Conservation (phyloP, 1,284 basidiomycete species). For the Tilletia caries region DNA sequence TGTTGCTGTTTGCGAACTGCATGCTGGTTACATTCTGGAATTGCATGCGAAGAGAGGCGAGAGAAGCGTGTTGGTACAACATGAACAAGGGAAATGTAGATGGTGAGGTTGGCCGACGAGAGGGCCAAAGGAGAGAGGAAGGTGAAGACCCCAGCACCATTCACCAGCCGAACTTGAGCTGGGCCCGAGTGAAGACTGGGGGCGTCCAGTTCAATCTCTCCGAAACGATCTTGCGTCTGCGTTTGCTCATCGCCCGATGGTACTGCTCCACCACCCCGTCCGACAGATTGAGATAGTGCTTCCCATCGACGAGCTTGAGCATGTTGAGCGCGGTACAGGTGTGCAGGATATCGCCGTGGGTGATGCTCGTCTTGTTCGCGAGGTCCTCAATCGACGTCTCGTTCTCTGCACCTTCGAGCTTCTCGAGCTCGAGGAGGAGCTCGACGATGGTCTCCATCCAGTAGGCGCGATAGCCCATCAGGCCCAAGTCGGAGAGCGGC, state of each 20-base stretch:
- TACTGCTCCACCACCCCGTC: conserved; percentile 87
- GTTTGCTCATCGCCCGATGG: conserved; percentile 77
- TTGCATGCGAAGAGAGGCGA: too few relatives aligned
- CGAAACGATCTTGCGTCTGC: conserved; percentile 73
- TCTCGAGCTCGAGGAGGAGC: conserved; percentile 63
- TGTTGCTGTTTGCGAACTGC: too few relatives aligned
- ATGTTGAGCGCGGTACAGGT: conserved; percentile 94
- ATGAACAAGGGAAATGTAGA: too few relatives aligned
- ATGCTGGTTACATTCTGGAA: too few relatives aligned
- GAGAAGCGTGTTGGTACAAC: too few relatives aligned
- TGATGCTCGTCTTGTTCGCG: conserved; percentile 92
- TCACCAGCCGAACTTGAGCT: conserved; percentile 48
- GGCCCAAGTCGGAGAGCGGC: conserved; percentile 87
- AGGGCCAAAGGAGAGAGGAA: too few relatives aligned
- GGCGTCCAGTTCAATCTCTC: conserved; percentile 85
- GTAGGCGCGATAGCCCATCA: conserved; percentile 89
- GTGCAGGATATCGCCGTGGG: conserved; percentile 94
- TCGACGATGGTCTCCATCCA: conserved; percentile 98
- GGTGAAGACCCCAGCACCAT: too few relatives aligned
- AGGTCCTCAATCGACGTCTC: conserved; percentile 93
- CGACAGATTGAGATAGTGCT: conserved; percentile 87
- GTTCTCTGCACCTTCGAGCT: conserved; percentile 52
- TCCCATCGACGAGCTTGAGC: conserved; percentile 93
- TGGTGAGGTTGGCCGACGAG: too few relatives aligned
- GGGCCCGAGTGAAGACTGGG: conserved; percentile 52